Evolutionary conservation across 1,284 basidiomycete species (phyloP), one percentile per base, ranked within the genome.

Genomic region (Psilocybe mexicana): DNA sequence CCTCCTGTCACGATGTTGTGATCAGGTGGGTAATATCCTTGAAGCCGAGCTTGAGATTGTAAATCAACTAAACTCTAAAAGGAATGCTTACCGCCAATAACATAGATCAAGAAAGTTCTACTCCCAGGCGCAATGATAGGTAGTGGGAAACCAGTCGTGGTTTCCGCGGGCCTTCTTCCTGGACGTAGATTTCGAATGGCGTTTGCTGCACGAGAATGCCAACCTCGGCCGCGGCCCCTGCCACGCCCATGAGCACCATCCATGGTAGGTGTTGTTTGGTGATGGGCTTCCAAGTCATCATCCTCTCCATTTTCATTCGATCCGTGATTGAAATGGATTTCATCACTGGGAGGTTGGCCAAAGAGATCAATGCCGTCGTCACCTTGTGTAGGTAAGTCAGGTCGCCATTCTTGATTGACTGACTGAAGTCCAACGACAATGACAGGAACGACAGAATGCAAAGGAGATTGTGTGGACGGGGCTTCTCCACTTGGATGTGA

Each of bases 1-100:
- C 75, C 87, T 28, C 90, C 89, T 4, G 87, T 87, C 47, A 95
- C 85, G 59, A 96, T 86, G 52, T 85, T 89, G 69, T 95, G 93
- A 61, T 91, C 86, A 24, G 89, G 88, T 1, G 93, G 91, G 69
- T 94, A 96, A 68, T 94, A 93, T 18, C 92, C 93, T 85, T 64
- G 7, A 40, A 36, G 36, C 24, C 28, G 63, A 8, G 35, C 52
- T 35, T 25, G 18, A 25, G 43, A 57, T 42, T 18, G 62, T 40
- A 55, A 43, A 47, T 6, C 53, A 18, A 33, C 10, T 23, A 42
- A 47, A 7, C 38, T 45, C 30, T 54, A 18, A 43, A 24, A 52
- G 36, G 12, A 47, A 53, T 33, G 64, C 63, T 59, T 58, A 84
- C 88, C 89, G 58, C 89, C 89, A 67, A 91, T 90, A 60, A 92